phyloP scores from a whole-genome alignment of 495 filamentous ascomycete species.

The Trichoderma virens region DNA sequence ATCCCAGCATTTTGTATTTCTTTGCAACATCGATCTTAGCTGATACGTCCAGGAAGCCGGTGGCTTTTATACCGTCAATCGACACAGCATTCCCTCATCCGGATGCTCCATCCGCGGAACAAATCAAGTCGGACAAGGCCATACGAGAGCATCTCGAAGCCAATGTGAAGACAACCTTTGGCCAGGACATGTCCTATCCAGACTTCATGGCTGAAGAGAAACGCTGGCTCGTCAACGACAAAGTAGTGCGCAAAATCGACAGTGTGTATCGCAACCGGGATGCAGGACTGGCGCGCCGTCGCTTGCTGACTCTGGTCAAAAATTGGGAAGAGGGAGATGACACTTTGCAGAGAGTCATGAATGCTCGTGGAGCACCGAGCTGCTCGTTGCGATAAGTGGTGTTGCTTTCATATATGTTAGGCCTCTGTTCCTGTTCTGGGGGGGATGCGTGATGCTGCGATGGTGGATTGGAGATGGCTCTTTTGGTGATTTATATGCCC shows the following conservation, averaged over 20 bases:
- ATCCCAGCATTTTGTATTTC: constrained; percentile 15
- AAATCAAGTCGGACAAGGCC: constrained; percentile 2
- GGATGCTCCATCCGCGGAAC: neutral
- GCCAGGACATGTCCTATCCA: constrained; percentile 18
- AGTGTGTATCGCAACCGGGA: constrained; percentile 34
- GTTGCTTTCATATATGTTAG: neutral
- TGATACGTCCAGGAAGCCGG: neutral
- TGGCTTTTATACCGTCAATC: neutral
- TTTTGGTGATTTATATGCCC: no score
- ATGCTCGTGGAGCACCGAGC: neutral
- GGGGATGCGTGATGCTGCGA: no score
- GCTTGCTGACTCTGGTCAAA: constrained; percentile 23
- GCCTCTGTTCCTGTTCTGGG: no score
- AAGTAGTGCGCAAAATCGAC: constrained; percentile 32
- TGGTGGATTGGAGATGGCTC: no score
- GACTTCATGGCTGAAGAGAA: constrained; percentile 21
- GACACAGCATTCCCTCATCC: constrained; percentile 1
- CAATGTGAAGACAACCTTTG: constrained; percentile 21
- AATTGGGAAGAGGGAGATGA: constrained; percentile 18
- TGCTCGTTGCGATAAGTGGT: neutral
- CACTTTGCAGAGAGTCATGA: constrained; percentile 13
- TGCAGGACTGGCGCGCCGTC: constrained; percentile 25
- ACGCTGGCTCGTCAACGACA: constrained; percentile 27
- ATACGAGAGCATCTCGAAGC: constrained; percentile 12
- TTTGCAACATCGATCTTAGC: constrained; percentile 11